phyloP scores from a whole-genome alignment of 2,329 filamentous ascomycete genomes.

The Ascocoryne sarcoides region DNA sequence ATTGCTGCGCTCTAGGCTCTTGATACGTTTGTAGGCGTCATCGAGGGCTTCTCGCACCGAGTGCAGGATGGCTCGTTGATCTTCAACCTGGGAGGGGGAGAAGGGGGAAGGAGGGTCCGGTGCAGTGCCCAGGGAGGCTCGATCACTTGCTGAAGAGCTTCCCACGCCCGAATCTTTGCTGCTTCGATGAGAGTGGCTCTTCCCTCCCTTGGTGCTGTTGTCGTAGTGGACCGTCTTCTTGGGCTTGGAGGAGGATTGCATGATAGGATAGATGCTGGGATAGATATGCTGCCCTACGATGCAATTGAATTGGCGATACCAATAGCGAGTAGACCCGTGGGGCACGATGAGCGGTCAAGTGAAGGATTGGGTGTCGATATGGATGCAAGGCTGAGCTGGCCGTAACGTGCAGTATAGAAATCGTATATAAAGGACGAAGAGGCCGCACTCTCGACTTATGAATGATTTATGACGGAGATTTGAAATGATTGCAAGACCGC shows the following conservation, averaged over 20 bases:
- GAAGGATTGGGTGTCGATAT: slow-evolving; percentile 7
- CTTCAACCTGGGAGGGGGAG: slow-evolving; percentile 11
- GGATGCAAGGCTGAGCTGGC: slow-evolving; percentile 10
- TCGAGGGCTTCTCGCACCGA: slow-evolving; percentile 21
- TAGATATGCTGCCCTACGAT: slow-evolving; percentile 3
- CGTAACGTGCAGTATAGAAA: slow-evolving; percentile 1
- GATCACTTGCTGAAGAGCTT: slow-evolving; percentile 16
- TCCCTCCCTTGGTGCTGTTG: slow-evolving; percentile 15
- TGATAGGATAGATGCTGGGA: slow-evolving; percentile 7
- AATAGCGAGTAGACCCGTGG: slow-evolving; percentile 4
- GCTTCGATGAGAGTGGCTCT: slow-evolving; percentile 11
- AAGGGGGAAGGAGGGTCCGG: slow-evolving; percentile 7
- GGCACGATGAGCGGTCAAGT: slow-evolving; percentile 9
- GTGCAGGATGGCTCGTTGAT: slow-evolving; percentile 16
- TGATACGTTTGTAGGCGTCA: slow-evolving; percentile 18
- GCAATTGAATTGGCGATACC: slow-evolving; percentile 4
- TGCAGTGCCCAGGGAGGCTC: slow-evolving; percentile 18
- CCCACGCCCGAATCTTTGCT: slow-evolving; percentile 21
- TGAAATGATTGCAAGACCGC: neutral
- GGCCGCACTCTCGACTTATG: slow-evolving; percentile 2
- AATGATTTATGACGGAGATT: neutral
- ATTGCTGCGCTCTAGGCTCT: slow-evolving; percentile 7
- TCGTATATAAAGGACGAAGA: slow-evolving; percentile 13
- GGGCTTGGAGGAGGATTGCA: slow-evolving; percentile 16
- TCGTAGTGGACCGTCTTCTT: slow-evolving; percentile 23